Evolutionary conservation across 176 grass and related monocot species (phyloP).

Genomic region (Thalia dealbata): DNA sequence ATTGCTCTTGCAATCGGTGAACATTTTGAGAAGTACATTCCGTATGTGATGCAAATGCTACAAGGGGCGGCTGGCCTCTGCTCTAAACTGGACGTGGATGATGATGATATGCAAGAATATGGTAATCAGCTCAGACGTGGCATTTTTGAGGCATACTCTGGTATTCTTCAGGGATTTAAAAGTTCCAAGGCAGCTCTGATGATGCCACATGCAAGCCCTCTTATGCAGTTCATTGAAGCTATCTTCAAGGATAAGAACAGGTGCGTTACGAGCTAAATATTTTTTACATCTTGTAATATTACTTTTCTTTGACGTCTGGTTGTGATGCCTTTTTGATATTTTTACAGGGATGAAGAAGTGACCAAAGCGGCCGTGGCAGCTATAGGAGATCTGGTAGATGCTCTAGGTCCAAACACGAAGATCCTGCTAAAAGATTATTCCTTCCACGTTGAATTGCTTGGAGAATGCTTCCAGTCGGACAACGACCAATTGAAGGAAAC

Average conservation of each 20-base stretch:
- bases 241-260: slow-evolving; percentile 54
- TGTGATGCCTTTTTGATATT: background rate
- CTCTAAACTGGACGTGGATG: slow-evolving; percentile 46
- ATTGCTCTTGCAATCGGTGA: slow-evolving; percentile 85
- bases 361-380: slow-evolving; percentile 76
- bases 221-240: slow-evolving; percentile 74
- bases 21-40: slow-evolving; percentile 78
- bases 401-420: slow-evolving; percentile 50
- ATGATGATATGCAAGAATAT: slow-evolving; percentile 83
- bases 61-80: slow-evolving; percentile 67
- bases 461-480: slow-evolving; percentile 49
- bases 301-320: background rate
- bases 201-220: slow-evolving; percentile 54
- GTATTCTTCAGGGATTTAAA: slow-evolving; percentile 85
- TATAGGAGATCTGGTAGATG: slow-evolving; percentile 67
- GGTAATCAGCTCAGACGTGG: slow-evolving; percentile 67
- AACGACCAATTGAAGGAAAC: slow-evolving; percentile 67
- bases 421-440: slow-evolving; percentile 40
- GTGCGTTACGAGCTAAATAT: slow-evolving; percentile 19
- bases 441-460: slow-evolving; percentile 65
- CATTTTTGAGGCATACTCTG: slow-evolving; percentile 86
- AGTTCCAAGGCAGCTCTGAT: slow-evolving; percentile 60
- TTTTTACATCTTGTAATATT: background rate
- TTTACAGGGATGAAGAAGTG: slow-evolving; percentile 62
- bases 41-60: slow-evolving; percentile 73